Base-by-base conservation (phyloP, 2,329 filamentous ascomycete species). In the Botrytis aclada region DNA sequence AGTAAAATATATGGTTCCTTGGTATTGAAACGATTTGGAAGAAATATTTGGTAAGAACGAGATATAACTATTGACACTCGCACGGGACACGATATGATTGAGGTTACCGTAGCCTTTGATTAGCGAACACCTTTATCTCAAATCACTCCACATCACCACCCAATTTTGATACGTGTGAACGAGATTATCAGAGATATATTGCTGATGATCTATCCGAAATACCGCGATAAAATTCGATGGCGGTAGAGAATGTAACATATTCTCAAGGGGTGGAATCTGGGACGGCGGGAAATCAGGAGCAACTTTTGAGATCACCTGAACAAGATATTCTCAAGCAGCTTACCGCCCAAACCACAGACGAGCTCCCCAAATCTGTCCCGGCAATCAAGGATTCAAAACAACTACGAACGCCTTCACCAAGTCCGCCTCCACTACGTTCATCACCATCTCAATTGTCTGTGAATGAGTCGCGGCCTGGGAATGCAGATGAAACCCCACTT, bases 231-330 rank as follows among this genome's bases (percentile, higher is more conserved):
- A 22, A 45, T 54, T 70, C 22, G n/a, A 70, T 72, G 70, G 62
- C 70, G 37, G 70, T 72, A 72, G 70, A 72, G 62, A 72, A 72
- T 60, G 63, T 39, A 29, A 66, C 32, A 32, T 32, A 51, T 67
- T 47, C 34, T 61, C 39, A 41, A 29, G 62, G 60, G 37, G 39
- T 32, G 45, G 43, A 51, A 39, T 25, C 37, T 39, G n/a, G 45
- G 22, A 29, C n/a, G 12, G 37, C 3, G 14, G 60, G 45, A 37
- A 66, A 45, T 16, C 32, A 47, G 14, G 51, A 58, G 22, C 70
- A 45, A 60, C 39, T 51, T 47, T 25, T 45, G 18, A 56, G 63
- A 67, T 72, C 70, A 69, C n/a, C 51, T 32, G 63, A 43, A 32
- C 65, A 69, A 41, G 34, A 56, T 56, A 25, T 41, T 41, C 34